These are phyloP conservation scores for Fraxinus floribunda DNA, from an alignment of 305 asterid species.

Conservation along the genomic window DNA sequence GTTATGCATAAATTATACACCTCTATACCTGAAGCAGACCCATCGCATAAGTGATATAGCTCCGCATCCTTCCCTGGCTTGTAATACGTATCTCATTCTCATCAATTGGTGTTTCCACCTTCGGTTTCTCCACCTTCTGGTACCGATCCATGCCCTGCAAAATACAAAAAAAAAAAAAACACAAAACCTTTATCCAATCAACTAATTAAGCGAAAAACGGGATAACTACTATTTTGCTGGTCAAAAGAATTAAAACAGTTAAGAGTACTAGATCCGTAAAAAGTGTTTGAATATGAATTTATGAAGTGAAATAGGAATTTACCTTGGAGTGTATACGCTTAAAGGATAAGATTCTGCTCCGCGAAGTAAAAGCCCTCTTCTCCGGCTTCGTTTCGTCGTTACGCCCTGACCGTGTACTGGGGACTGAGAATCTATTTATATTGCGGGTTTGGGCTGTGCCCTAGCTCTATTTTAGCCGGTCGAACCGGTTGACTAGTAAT, in stretches of 20 bases:
- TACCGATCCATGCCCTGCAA: constrained; percentile 78
- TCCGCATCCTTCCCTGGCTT: constrained; percentile 93
- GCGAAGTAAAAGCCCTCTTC: constrained; percentile 43
- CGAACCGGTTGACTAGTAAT: constrained; percentile 15
- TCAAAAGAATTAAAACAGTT: not conserved
- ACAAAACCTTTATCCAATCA: not conserved
- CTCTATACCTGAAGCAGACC: constrained; percentile 71
- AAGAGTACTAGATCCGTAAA: not conserved
- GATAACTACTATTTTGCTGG: not conserved
- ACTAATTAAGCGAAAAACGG: not conserved
- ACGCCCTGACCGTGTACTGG: constrained; percentile 32
- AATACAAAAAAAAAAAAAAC: not conserved
- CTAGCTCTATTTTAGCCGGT: constrained; percentile 27
- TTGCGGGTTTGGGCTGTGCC: constrained; percentile 30
- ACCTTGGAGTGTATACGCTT: not conserved
- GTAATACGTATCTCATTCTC: constrained; percentile 96
- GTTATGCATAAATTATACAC: not conserved
- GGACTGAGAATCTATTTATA: constrained; percentile 23
- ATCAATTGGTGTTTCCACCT: constrained; percentile 69
- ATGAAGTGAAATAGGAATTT: not conserved
- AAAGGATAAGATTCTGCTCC: constrained; percentile 27
- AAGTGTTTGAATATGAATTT: not conserved
- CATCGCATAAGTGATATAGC: constrained; percentile 88
- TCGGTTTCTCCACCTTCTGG: constrained; percentile 93
- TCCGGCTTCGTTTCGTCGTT: constrained; percentile 42